phyloP scores from a whole-genome alignment of 148 eudicot genomes.

The Gaultheria prostrata region DNA sequence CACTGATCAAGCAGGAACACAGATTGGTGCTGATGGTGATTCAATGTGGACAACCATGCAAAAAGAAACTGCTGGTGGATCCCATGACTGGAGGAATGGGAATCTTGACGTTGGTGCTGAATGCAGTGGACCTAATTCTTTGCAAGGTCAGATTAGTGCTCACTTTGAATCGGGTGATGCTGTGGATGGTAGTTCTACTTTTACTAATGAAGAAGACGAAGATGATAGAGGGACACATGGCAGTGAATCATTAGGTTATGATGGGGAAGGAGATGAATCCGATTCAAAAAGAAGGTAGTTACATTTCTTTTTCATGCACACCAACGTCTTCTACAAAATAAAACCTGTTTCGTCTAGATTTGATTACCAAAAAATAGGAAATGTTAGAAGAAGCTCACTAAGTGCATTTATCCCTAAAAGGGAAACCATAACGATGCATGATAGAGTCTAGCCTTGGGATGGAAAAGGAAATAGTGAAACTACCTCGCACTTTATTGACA shows the following conservation, averaged over 20 bases:
- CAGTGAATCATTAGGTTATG: slow-evolving; percentile 52
- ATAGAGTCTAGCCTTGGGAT: not conserved
- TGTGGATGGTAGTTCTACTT: slow-evolving; percentile 39
- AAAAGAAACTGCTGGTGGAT: slow-evolving; percentile 25
- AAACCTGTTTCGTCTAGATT: not conserved
- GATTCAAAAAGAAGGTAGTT: slow-evolving; percentile 60
- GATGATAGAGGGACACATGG: slow-evolving; percentile 54
- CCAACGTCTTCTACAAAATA: not conserved
- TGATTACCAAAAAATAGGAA: not conserved
- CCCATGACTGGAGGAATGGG: slow-evolving; percentile 39
- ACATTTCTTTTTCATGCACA: not conserved
- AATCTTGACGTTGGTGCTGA: slow-evolving; percentile 39
- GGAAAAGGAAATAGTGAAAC: not conserved
- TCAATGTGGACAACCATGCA: slow-evolving; percentile 29
- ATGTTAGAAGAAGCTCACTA: not conserved
- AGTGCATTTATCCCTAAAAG: not conserved
- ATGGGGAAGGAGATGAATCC: slow-evolving; percentile 55
- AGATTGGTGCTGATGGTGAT: slow-evolving; percentile 32
- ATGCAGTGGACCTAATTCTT: slow-evolving; percentile 22
- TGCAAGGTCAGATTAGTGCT: slow-evolving; percentile 27
- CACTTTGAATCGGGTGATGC: slow-evolving; percentile 37
- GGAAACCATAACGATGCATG: not conserved
- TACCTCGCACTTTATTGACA: not conserved
- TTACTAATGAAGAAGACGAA: slow-evolving; percentile 54
- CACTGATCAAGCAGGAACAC: slow-evolving; percentile 35